Evolutionary conservation across 2,329 filamentous ascomycete species (phyloP).

Genomic region (Pseudovirgaria hyperparasitica): DNA sequence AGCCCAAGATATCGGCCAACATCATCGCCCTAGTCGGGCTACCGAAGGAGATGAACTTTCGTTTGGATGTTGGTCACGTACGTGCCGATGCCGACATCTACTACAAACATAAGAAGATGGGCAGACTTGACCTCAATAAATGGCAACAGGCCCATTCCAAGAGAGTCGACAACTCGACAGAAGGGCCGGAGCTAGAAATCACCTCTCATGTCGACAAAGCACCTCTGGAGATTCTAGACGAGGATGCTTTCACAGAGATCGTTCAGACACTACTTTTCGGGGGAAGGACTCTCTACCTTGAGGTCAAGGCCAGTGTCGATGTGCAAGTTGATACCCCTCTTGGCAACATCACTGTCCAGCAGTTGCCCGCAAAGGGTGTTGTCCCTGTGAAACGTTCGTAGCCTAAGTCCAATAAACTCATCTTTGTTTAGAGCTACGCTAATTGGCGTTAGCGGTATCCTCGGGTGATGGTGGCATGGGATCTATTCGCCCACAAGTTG

Average conservation of each 20-base stretch:
- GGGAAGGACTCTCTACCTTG: conserved; percentile 53
- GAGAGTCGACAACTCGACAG: conserved; percentile 45
- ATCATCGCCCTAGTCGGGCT: conserved; percentile 67
- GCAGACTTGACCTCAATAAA: conserved; percentile 61
- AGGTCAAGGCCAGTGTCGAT: conserved; percentile 69
- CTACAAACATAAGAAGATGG: conserved; percentile 67
- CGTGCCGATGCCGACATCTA: conserved; percentile 68
- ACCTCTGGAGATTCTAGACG: conserved; percentile 70
- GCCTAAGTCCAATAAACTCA: conserved; percentile 32
- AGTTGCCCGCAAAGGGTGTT: conserved; percentile 70
- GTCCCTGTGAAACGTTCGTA: conserved; percentile 91
- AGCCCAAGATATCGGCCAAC: conserved; percentile 70
- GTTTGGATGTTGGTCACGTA: conserved; percentile 64
- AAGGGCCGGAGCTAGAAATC: conserved; percentile 55
- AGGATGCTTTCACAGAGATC: conserved; percentile 65
- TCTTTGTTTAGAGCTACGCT: conserved; percentile 12
- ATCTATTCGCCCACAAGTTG: conserved; percentile 50
- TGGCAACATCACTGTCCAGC: conserved; percentile 67
- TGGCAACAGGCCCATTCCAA: conserved; percentile 82
- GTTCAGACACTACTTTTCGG: conserved; percentile 73
- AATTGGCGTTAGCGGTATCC: conserved; percentile 15
- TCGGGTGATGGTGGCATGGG: conserved; percentile 30
- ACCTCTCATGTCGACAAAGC: conserved; percentile 64
- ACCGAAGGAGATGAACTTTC: conserved; percentile 78
- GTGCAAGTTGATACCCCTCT: conserved; percentile 71